phyloP scores from a whole-genome alignment of 352 stramenopile species.

The Phytopythium chamaehyphon region DNA sequence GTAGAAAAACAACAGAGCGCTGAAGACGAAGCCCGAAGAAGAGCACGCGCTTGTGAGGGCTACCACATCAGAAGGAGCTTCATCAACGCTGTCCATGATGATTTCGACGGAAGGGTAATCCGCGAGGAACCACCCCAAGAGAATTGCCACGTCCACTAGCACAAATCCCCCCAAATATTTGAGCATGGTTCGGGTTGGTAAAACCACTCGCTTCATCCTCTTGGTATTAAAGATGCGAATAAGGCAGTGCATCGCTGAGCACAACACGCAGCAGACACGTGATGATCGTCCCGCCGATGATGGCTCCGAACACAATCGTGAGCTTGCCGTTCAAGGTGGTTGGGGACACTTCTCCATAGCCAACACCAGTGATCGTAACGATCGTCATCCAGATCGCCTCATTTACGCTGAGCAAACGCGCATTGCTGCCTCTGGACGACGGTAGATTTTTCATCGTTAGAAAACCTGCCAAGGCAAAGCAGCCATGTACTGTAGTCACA shows the following conservation, averaged over 20 bases:
- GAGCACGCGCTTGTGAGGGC: conserved; percentile 2
- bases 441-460: too few relatives aligned
- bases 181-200: conserved; percentile 12
- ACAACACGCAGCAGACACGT: conserved; percentile 55
- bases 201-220: conserved; percentile 12
- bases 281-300: conserved; percentile 54
- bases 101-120: conserved; percentile 12
- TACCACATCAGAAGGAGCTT: not conserved
- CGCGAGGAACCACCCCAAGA: conserved; percentile 6
- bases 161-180: conserved; percentile 11
- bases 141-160: conserved; percentile 9
- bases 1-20: conserved; percentile 16
- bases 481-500: too few relatives aligned
- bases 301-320: conserved; percentile 48
- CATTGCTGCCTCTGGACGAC: conserved; percentile 44
- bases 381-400: conserved; percentile 66
- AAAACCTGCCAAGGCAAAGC: too few relatives aligned
- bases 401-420: conserved; percentile 30
- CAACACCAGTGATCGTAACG: conserved; percentile 59
- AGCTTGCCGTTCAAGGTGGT: conserved; percentile 50
- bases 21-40: conserved; percentile 19
- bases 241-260: conserved; percentile 53
- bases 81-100: not conserved
- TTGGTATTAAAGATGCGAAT: conserved; percentile 16
- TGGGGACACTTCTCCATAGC: conserved; percentile 52